Evolutionary conservation across 2,329 filamentous ascomycete species (phyloP), one percentile per base, ranked within the genome.

Genomic region (Colletotrichum sp.): DNA sequence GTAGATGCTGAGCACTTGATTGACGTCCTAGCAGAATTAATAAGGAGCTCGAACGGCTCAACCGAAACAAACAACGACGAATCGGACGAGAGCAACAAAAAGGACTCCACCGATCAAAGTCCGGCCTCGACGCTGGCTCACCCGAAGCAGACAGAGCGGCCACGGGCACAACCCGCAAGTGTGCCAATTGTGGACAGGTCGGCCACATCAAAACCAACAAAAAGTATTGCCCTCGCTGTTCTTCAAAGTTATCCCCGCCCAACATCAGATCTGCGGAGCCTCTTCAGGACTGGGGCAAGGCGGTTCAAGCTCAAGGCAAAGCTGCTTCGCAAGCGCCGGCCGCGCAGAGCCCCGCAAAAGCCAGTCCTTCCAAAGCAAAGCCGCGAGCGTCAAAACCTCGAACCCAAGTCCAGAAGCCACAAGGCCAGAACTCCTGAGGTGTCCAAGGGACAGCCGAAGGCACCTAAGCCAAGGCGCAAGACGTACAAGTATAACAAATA

Each of bases 201-300:
- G 97, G 97, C 36, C 97, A 99, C 82, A 99, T 99, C 89, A 98
- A 98, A 86, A 98, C 96, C 64, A 98, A 98, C 89, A 98, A 98
- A 88, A 98, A 98, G 95, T 97, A 91, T 86, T 89, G 85, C 79
- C 79, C 80, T 74, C 68, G 68, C 58, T 83, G 78, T 78, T 76
- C 77, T 82, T 78, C 34, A 70, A 79, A 78, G 80, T 79, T 78
- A 76, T 76, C 69, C 67, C 36, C 65, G 69, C 66, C 75, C 65
- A 71, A 61, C 13, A 60, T 71, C 60, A 66, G 30, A 67, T 43
- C 62, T 70, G 56, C 58, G 9, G 43, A 75, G 22, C 60, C 30
- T 75, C 36, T 76, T 76, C 74, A 76, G 74, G 64, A n/a, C 52
- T 76, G 74, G 74, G 66, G 74, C 25, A 58, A 70, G 66, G 36